Conservation (phyloP, 75 land plant species). For the Adiantum capillusveneris region DNA sequence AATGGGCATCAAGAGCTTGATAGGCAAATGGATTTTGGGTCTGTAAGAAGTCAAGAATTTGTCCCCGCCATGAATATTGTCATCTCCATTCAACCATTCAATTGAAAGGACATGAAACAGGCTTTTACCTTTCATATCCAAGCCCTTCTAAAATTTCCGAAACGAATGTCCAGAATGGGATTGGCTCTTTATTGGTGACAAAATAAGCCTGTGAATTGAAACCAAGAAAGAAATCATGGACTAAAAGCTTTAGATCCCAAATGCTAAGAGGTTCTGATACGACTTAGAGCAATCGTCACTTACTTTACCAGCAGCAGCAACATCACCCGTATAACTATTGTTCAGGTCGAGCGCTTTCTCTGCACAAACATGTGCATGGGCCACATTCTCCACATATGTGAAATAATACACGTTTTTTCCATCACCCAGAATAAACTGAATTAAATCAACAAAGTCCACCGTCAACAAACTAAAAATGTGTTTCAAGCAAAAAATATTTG, state of each 20-base stretch:
- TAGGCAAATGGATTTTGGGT: slow-evolving; percentile 69
- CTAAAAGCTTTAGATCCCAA: no score
- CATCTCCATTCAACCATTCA: no score
- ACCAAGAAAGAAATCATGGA: no score
- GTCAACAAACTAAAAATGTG: no score
- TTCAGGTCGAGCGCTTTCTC: slow-evolving; percentile 63
- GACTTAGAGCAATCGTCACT: no score
- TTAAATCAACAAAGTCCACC: not conserved
- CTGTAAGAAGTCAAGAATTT: slow-evolving; percentile 26
- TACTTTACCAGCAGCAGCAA: slow-evolving; percentile 82
- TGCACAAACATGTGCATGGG: slow-evolving; percentile 91
- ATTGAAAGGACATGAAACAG: no score
- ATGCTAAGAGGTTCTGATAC: no score
- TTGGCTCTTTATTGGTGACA: slow-evolving; percentile 82
- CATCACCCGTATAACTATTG: slow-evolving; percentile 22
- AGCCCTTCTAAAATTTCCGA: slow-evolving; percentile 75
- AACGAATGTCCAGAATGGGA: slow-evolving; percentile 87
- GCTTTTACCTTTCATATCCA: slow-evolving; percentile 95
- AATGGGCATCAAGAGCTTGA: slow-evolving; percentile 61
- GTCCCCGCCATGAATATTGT: no score
- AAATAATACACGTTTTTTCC: slow-evolving; percentile 90
- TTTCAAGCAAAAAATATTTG: no score
- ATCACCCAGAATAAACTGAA: slow-evolving; percentile 80
- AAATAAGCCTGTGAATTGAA: slow-evolving; percentile 87
- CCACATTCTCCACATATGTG: slow-evolving; percentile 97